Evolutionary conservation across 495 filamentous ascomycete genomes (phyloP).

Genomic region (Jackrogersella minutella): DNA sequence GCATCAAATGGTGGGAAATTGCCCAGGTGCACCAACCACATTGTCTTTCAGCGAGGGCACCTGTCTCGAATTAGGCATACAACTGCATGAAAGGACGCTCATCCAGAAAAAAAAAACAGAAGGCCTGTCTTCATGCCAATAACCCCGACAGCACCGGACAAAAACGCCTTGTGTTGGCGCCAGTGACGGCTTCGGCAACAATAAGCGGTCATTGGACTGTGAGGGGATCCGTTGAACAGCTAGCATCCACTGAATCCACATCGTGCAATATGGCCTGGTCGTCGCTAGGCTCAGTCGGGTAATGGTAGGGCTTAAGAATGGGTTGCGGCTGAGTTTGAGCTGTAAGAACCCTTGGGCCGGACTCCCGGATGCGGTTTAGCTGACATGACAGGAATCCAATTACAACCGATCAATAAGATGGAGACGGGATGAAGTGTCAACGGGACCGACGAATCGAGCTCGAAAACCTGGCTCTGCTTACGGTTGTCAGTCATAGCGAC

Average conservation of each 20-base stretch:
- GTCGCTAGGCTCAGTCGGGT: slow-evolving; percentile 17
- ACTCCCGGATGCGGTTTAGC: slow-evolving; percentile 19
- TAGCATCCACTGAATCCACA: slow-evolving; percentile 30
- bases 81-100: neutral
- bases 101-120: neutral
- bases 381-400: slow-evolving; percentile 19
- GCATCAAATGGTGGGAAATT: slow-evolving; percentile 23
- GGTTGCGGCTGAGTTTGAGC: slow-evolving; percentile 35
- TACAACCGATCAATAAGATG: neutral
- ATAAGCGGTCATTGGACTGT: slow-evolving; percentile 11
- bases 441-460: slow-evolving; percentile 25
- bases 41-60: slow-evolving; percentile 11
- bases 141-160: neutral
- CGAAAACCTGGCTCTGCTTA: slow-evolving; percentile 25
- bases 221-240: slow-evolving; percentile 10
- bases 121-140: slow-evolving; percentile 9
- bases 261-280: slow-evolving; percentile 16
- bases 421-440: slow-evolving; percentile 30
- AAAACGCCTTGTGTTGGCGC: slow-evolving; percentile 27
- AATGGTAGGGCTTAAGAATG: slow-evolving; percentile 28
- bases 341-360: slow-evolving; percentile 17
- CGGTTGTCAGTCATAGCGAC: slow-evolving; percentile 12
- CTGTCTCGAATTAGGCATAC: slow-evolving; percentile 3
- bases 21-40: slow-evolving; percentile 29
- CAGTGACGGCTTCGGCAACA: slow-evolving; percentile 21